These are phyloP conservation scores for Mycena kentingensis DNA, from an alignment of 768 basidiomycete genomes.

Conservation along the genomic window DNA sequence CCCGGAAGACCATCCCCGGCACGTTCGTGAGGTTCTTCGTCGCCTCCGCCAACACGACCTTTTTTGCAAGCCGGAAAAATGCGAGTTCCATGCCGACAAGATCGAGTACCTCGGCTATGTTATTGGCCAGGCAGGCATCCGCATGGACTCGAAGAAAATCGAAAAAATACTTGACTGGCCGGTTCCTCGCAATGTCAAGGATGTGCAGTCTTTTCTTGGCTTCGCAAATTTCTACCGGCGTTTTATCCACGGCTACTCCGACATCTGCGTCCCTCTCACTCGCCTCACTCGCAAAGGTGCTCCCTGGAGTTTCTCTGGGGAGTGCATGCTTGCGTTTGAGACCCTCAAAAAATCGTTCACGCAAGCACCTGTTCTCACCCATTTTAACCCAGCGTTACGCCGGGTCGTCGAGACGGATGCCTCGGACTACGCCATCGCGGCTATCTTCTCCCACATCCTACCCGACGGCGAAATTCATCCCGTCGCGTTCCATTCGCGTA, in stretches of 20 bases:
- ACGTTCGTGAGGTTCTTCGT: background rate
- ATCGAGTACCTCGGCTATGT: background rate
- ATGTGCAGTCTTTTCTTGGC: conserved; percentile 39
- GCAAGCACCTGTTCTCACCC: conserved; percentile 13
- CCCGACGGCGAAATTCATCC: conserved; percentile 12
- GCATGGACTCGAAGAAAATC: conserved; percentile 44
- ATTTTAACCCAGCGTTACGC: conserved; percentile 1
- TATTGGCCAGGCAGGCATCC: conserved; percentile 22
- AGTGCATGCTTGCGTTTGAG: conserved; percentile 7
- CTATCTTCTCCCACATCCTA: conserved; percentile 6
- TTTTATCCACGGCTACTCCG: conserved; percentile 30
- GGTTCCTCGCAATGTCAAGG: conserved; percentile 23
- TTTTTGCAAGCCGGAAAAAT: background rate
- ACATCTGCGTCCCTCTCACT: conserved; percentile 18
- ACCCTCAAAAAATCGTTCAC: conserved; percentile 23
- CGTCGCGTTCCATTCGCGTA: conserved; percentile 10
- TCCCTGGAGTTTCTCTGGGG: background rate
- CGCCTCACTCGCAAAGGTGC: conserved; percentile 22
- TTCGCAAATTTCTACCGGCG: conserved; percentile 35
- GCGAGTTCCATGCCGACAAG: background rate
- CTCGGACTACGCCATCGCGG: conserved; percentile 11
- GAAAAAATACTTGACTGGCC: conserved; percentile 41
- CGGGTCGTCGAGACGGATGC: conserved; percentile 11
- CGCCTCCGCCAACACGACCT: background rate
- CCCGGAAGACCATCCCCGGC: background rate